Conservation (phyloP, 306 rosid genomes). For the Parietaria judaica region DNA sequence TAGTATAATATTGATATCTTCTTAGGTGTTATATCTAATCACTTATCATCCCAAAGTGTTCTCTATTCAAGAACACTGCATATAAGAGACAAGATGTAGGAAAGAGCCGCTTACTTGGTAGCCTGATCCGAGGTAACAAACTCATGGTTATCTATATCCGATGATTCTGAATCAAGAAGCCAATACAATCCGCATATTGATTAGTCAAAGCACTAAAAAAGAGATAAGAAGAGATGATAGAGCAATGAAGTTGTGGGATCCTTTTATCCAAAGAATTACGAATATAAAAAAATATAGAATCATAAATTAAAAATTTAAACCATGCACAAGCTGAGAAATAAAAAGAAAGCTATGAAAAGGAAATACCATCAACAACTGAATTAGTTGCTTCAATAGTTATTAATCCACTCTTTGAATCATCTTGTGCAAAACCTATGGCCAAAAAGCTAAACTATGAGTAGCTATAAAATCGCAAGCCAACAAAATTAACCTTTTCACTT, state of each 20-base stretch:
- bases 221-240: neutral
- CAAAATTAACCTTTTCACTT: neutral
- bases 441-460: conserved; percentile 6
- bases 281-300: neutral
- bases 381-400: conserved; percentile 31
- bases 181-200: conserved; percentile 10
- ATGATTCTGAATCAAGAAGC: conserved; percentile 28
- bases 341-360: neutral
- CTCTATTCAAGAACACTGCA: neutral
- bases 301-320: neutral
- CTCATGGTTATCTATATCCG: conserved; percentile 20
- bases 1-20: neutral
- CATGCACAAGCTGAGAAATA: neutral
- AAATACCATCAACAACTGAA: conserved; percentile 58
- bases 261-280: neutral
- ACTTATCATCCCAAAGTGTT: neutral
- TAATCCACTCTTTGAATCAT: conserved; percentile 32
- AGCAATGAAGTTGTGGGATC: no score
- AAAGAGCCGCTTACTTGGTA: conserved; percentile 42
- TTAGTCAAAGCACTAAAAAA: conserved; percentile 6
- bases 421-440: conserved; percentile 53
- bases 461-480: conserved; percentile 4
- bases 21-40: no score
- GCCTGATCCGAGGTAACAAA: conserved; percentile 24
- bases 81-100: neutral